These are phyloP conservation scores for Asterochloris sp. DNA, from an alignment of 139 green algal genomes.

Conservation along the genomic window DNA sequence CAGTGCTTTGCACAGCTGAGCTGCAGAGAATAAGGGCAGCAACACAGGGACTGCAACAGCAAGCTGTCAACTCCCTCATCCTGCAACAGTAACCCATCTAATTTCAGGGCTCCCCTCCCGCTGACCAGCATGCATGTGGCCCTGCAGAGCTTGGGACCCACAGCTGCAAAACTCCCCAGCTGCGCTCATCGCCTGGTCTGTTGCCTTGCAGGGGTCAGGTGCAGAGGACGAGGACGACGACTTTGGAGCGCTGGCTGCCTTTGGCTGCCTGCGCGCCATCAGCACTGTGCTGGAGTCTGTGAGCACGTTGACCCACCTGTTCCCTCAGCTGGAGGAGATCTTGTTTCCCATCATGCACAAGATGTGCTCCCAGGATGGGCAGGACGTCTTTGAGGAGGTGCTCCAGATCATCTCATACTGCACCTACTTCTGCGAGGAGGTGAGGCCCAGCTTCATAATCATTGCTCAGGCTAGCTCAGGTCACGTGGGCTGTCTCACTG, in stretches of 20 bases:
- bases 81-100: too few relatives aligned
- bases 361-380: slow-evolving; percentile 58
- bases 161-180: background rate
- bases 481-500: too few relatives aligned
- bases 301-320: slow-evolving; percentile 66
- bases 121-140: too few relatives aligned
- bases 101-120: too few relatives aligned
- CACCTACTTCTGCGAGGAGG: slow-evolving; percentile 77
- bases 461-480: too few relatives aligned
- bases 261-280: slow-evolving; percentile 85
- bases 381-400: slow-evolving; percentile 94
- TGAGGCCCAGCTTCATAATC: background rate
- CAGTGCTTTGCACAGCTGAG: too few relatives aligned
- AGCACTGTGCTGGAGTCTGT: slow-evolving; percentile 88
- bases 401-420: slow-evolving; percentile 91
- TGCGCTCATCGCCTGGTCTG: background rate
- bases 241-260: slow-evolving; percentile 74
- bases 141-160: too few relatives aligned
- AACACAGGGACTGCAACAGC: too few relatives aligned
- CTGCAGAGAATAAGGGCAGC: too few relatives aligned
- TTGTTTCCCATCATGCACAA: slow-evolving; percentile 84
- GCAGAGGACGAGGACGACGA: slow-evolving; percentile 57
- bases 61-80: too few relatives aligned
- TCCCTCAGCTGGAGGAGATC: slow-evolving; percentile 76
- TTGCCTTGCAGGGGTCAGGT: background rate